A percentile compares a stretch with the other conserved stretches of the same genome.
Conservation (phyloP, 148 eudicot species). For the Oxyria digyna region DNA sequence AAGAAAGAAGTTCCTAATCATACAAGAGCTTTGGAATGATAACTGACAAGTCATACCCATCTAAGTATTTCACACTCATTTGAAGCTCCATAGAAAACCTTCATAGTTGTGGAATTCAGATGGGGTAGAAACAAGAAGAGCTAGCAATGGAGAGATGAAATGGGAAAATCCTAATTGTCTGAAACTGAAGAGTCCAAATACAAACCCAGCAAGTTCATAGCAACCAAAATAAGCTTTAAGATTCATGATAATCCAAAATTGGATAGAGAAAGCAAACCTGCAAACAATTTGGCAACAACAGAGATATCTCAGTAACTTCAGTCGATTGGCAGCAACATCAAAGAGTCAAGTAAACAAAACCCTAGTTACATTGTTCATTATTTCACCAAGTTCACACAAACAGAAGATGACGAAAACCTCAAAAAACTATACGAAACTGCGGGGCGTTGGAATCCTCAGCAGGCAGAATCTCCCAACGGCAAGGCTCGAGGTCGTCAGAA, state of each 20-base stretch:
- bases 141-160: not conserved
- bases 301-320: not conserved
- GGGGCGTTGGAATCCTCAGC: constrained; percentile 51
- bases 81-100: not conserved
- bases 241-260: not conserved
- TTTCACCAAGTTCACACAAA: not conserved
- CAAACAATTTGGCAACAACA: no score
- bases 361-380: not conserved
- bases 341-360: not conserved
- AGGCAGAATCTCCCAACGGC: constrained; percentile 83
- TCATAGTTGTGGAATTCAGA: not conserved
- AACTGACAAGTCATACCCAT: no score
- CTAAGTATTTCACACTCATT: no score
- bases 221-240: no score
- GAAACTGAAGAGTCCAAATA: not conserved
- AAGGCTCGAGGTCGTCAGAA: constrained; percentile 76
- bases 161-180: no score
- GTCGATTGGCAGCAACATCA: not conserved
- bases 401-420: not conserved
- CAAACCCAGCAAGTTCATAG: not conserved
- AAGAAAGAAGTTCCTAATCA: no score
- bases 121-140: not conserved
- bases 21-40: no score
- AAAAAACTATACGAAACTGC: constrained; percentile 64
- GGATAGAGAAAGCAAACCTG: not conserved